Evolutionary conservation across 768 basidiomycete species (phyloP).

Genomic region (Lactarius hengduanensis): DNA sequence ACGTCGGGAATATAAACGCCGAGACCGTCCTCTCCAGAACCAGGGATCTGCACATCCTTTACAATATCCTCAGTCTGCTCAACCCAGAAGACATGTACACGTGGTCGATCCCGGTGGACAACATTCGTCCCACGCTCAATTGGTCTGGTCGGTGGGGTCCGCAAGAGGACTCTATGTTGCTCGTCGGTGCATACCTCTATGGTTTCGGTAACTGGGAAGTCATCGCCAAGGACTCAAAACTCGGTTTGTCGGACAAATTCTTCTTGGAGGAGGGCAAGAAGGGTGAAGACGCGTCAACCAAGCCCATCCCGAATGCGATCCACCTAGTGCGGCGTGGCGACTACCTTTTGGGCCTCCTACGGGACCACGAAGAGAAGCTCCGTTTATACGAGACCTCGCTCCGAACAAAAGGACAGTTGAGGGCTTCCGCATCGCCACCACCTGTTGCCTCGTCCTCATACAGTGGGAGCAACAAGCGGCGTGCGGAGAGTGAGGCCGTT

Average conservation of each 20-base stretch:
- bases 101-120: constrained; percentile 90
- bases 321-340: constrained; percentile 97
- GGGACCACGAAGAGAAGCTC: constrained; percentile 88
- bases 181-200: constrained; percentile 89
- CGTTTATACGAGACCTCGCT: constrained; percentile 83
- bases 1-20: constrained; percentile 93
- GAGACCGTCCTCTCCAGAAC: constrained; percentile 92
- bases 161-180: constrained; percentile 89
- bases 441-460: constrained; percentile 68
- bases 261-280: constrained; percentile 99
- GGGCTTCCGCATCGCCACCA: constrained; percentile 77
- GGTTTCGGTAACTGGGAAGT: constrained; percentile 98
- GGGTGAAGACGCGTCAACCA: constrained; percentile 76
- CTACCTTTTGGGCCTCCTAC: constrained; percentile 80
- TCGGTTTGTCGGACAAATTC: constrained; percentile 88
- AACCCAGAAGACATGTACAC: constrained; percentile 64
- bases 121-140: constrained; percentile 89
- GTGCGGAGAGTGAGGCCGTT: constrained; percentile 84
- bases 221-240: constrained; percentile 83
- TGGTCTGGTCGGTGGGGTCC: constrained; percentile 97
- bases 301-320: constrained; percentile 95
- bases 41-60: constrained; percentile 86
- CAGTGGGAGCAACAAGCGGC: constrained; percentile 60
- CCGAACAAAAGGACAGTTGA: constrained; percentile 65
- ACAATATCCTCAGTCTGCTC: constrained; percentile 69